A percentile compares a stretch with the other conserved stretches of the same genome.
These are phyloP conservation scores for Amanita subjunquillea DNA, from an alignment of 768 basidiomycete species.

Conservation along the genomic window DNA sequence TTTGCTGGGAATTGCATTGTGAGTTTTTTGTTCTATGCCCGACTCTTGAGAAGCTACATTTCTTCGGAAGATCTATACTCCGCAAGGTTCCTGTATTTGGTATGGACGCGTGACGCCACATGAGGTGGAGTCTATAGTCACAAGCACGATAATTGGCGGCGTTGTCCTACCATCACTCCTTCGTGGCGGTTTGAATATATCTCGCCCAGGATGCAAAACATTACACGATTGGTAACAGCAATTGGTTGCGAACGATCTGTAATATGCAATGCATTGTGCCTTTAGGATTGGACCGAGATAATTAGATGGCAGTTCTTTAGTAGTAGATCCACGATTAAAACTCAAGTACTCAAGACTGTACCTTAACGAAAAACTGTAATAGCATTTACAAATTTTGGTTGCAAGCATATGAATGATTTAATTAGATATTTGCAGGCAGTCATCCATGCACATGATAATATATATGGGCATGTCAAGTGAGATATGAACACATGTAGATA, in stretches of 20 bases:
- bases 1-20: constrained; percentile 89
- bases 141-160: constrained; percentile 80
- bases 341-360: too few relatives aligned
- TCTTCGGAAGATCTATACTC: constrained; percentile 64
- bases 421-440: not conserved
- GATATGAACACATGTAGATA: constrained; percentile 4
- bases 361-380: too few relatives aligned
- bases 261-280: too few relatives aligned
- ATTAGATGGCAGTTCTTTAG: too few relatives aligned
- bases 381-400: too few relatives aligned
- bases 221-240: constrained; percentile 60
- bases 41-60: not conserved
- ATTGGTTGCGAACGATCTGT: not conserved
- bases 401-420: not conserved
- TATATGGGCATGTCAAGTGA: constrained; percentile 1
- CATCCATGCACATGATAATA: not conserved
- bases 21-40: constrained; percentile 17
- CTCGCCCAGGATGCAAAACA: constrained; percentile 52
- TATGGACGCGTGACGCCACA: constrained; percentile 91
- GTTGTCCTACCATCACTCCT: constrained; percentile 77
- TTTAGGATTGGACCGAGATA: not conserved
- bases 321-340: too few relatives aligned
- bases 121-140: constrained; percentile 78
- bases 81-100: constrained; percentile 80
- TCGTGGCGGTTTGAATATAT: constrained; percentile 77